A percentile compares a stretch with the other conserved stretches of the same genome.
phyloP scores from a whole-genome alignment of 169 alveolate species.

The Plasmodium falciparum region DNA sequence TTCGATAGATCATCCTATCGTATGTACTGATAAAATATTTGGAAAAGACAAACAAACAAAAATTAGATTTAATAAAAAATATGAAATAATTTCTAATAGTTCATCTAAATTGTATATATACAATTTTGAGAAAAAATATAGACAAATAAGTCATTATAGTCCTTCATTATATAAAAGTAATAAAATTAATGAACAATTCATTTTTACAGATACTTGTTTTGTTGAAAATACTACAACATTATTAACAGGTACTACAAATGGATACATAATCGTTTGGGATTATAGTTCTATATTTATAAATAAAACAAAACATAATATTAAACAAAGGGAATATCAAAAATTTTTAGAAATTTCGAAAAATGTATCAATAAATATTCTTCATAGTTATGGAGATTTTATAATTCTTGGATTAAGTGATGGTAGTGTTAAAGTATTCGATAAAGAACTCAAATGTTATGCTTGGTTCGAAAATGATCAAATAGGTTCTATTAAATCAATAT shows the following conservation, averaged over 20 bases:
- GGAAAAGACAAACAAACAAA: conserved; percentile 61
- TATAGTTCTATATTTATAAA: conserved; percentile 69
- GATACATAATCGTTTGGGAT: conserved; percentile 63
- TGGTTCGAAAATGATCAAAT: conserved; percentile 69
- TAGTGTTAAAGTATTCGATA: conserved; percentile 60
- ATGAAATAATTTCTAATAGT: conserved; percentile 66
- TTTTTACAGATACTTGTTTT: conserved; percentile 72
- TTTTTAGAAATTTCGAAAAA: conserved; percentile 56
- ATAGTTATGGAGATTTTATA: conserved; percentile 67
- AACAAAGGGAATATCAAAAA: conserved; percentile 78
- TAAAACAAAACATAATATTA: conserved; percentile 59
- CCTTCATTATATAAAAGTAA: conserved; percentile 75
- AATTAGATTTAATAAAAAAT: conserved; percentile 65
- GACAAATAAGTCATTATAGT: conserved; percentile 69
- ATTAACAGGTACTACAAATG: conserved; percentile 74
- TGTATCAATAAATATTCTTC: conserved; percentile 47
- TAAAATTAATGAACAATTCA: conserved; percentile 62
- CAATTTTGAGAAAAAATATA: conserved; percentile 53
- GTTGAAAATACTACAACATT: conserved; percentile 59
- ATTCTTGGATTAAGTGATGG: conserved; percentile 68
- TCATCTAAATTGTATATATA: conserved; percentile 63
- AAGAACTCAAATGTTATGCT: conserved; percentile 74
- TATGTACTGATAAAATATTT: conserved; percentile 61
- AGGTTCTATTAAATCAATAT: conserved; percentile 65
- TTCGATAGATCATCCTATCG: conserved; percentile 36